phyloP scores from a whole-genome alignment of 2,329 filamentous ascomycete genomes.

The Aspergillus texensis region DNA sequence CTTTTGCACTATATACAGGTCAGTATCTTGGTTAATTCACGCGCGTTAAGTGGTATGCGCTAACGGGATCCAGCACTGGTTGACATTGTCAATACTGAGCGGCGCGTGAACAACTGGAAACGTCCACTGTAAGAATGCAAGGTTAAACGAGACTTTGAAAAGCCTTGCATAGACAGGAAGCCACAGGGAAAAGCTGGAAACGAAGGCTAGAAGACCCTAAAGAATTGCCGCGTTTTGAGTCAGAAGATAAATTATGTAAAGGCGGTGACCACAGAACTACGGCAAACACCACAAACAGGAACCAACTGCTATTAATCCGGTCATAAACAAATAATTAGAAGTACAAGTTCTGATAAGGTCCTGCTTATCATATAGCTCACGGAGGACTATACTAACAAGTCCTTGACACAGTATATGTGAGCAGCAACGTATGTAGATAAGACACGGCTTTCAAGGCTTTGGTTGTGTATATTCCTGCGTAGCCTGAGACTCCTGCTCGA shows the following conservation, averaged over 20 bases:
- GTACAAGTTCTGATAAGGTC: slow-evolving; percentile 12
- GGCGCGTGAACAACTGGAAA: slow-evolving; percentile 1
- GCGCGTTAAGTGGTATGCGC: neutral
- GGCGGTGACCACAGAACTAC: slow-evolving; percentile 16
- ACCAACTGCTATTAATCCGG: neutral
- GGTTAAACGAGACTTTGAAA: slow-evolving; percentile 11
- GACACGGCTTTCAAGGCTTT: slow-evolving; percentile 15
- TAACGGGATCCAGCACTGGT: slow-evolving; percentile 22
- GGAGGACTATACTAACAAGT: neutral
- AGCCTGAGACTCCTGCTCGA: slow-evolving; percentile 69
- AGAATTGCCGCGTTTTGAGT: neutral
- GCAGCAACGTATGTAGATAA: neutral
- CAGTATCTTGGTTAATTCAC: neutral
- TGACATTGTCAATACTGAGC: slow-evolving; percentile 24
- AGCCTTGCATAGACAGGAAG: slow-evolving; percentile 24
- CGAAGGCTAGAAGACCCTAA: neutral
- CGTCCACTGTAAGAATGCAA: slow-evolving; percentile 8
- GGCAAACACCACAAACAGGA: slow-evolving; percentile 11
- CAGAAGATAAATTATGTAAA: neutral
- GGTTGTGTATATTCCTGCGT: slow-evolving; percentile 27
- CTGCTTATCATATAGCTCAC: slow-evolving; percentile 18
- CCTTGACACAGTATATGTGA: neutral
- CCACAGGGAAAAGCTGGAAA: neutral
- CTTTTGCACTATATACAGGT: slow-evolving; percentile 26
- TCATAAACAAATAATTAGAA: slow-evolving; percentile 1